Percentiles rank a stretch among this genome's conserved stretches.
These are phyloP conservation scores for Cladosporium sphaerospermum DNA, from an alignment of 2,329 filamentous ascomycete species.

Conservation along the genomic window DNA sequence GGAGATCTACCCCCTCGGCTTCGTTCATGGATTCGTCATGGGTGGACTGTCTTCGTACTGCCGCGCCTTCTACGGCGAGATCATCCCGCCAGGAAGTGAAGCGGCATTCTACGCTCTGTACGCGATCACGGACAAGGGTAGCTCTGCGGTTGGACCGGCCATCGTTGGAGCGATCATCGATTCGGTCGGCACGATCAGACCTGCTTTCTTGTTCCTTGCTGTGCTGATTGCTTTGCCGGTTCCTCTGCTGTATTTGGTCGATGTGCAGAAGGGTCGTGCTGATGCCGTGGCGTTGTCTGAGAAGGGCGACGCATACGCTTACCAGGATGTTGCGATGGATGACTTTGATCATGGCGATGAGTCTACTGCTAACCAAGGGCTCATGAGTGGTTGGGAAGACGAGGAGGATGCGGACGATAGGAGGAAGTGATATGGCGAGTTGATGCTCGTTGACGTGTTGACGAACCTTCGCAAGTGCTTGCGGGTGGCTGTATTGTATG, in stretches of 20 bases:
- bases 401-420: not conserved
- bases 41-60: constrained; percentile 85
- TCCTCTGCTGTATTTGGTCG: constrained; percentile 71
- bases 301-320: not conserved
- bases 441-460: too few relatives aligned
- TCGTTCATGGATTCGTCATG: constrained; percentile 82
- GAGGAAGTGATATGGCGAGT: not conserved
- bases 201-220: constrained; percentile 79
- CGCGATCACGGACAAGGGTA: constrained; percentile 92
- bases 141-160: constrained; percentile 80
- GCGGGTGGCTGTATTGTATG: too few relatives aligned
- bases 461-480: too few relatives aligned
- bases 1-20: constrained; percentile 86
- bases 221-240: constrained; percentile 70
- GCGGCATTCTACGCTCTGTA: constrained; percentile 92
- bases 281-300: constrained; percentile 25
- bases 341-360: constrained; percentile 5
- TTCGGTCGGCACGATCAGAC: constrained; percentile 38
- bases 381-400: constrained; percentile 7
- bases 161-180: constrained; percentile 89
- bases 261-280: constrained; percentile 55
- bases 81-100: constrained; percentile 87
- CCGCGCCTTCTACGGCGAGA: constrained; percentile 77
- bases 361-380: not conserved
- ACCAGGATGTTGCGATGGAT: constrained; percentile 5